These are phyloP conservation scores for Tubosaeta sp. DNA, from an alignment of 768 basidiomycete genomes.

Conservation along the genomic window DNA sequence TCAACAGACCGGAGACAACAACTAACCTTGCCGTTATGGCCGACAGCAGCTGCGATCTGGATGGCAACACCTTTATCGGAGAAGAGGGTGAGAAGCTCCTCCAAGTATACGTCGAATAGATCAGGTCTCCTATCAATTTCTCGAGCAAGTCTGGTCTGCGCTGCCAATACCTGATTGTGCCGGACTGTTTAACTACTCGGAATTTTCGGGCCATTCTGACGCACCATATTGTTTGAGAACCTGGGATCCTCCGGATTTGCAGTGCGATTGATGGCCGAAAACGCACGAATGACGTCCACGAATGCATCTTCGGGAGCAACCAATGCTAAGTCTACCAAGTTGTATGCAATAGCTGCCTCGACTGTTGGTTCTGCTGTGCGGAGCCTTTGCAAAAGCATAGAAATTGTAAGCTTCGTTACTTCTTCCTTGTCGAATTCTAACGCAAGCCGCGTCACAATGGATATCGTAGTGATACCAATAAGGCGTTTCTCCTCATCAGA, in stretches of 20 bases:
- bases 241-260: constrained; percentile 87
- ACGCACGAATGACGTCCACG: constrained; percentile 76
- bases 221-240: constrained; percentile 85
- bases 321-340: constrained; percentile 85
- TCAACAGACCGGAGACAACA: constrained; percentile 4
- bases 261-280: constrained; percentile 79
- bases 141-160: constrained; percentile 85
- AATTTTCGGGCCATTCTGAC: neutral
- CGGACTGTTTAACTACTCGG: neutral
- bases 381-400: constrained; percentile 87
- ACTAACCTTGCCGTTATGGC: constrained; percentile 61
- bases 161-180: constrained; percentile 66
- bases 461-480: constrained; percentile 87
- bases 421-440: constrained; percentile 85
- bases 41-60: constrained; percentile 70
- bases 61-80: constrained; percentile 89
- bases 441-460: constrained; percentile 82
- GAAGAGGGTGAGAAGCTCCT: constrained; percentile 83
- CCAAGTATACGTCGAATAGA: constrained; percentile 71
- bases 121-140: constrained; percentile 72
- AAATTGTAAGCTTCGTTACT: constrained; percentile 83
- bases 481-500: constrained; percentile 83
- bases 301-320: constrained; percentile 74
- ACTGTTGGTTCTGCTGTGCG: constrained; percentile 81
- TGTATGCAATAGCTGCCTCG: constrained; percentile 89